Percentiles rank a stretch among this genome's conserved stretches.
Evolutionary conservation across 228 moss, liverwort and hornwort genomes (phyloP).

Genomic region (Sphagnum magellanicum): DNA sequence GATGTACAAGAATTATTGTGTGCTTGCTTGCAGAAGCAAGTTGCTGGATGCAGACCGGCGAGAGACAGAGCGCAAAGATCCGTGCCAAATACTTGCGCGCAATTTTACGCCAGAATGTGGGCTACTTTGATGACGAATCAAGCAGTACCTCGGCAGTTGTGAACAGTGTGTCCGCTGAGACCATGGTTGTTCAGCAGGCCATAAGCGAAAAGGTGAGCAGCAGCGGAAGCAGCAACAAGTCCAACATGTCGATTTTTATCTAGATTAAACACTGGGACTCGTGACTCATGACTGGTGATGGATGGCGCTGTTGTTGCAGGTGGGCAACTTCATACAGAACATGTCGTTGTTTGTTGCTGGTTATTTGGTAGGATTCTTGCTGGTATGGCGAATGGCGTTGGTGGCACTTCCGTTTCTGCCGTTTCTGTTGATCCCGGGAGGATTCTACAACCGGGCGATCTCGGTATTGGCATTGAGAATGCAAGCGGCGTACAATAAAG

Average conservation of each 20-base stretch:
- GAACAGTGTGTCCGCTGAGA: slow-evolving; percentile 60
- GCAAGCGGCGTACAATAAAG: slow-evolving; percentile 32
- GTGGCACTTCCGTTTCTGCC: slow-evolving; percentile 48
- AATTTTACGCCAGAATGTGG: slow-evolving; percentile 71
- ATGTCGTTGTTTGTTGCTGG: slow-evolving; percentile 41
- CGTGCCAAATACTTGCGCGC: slow-evolving; percentile 67
- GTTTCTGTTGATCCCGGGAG: slow-evolving; percentile 52
- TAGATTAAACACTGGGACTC: too few relatives aligned
- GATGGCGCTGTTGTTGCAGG: slow-evolving; percentile 20
- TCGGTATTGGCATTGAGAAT: slow-evolving; percentile 34
- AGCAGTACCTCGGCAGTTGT: slow-evolving; percentile 67
- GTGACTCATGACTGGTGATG: too few relatives aligned
- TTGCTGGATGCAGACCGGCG: slow-evolving; percentile 88
- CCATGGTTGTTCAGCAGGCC: slow-evolving; percentile 61
- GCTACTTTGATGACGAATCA: slow-evolving; percentile 60
- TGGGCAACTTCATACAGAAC: slow-evolving; percentile 53
- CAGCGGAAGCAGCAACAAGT: neutral
- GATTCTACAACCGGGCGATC: slow-evolving; percentile 54
- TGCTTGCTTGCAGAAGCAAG: slow-evolving; percentile 28
- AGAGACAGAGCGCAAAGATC: slow-evolving; percentile 64
- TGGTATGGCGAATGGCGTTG: slow-evolving; percentile 59
- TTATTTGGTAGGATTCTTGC: slow-evolving; percentile 33
- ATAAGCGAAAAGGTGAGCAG: slow-evolving; percentile 73
- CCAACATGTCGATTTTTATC: neutral
- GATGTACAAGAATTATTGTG: too few relatives aligned